A percentile compares a stretch with the other conserved stretches of the same genome.
phyloP scores from a whole-genome alignment of 2,329 filamentous ascomycete genomes.

The Teratosphaeria destructans region DNA sequence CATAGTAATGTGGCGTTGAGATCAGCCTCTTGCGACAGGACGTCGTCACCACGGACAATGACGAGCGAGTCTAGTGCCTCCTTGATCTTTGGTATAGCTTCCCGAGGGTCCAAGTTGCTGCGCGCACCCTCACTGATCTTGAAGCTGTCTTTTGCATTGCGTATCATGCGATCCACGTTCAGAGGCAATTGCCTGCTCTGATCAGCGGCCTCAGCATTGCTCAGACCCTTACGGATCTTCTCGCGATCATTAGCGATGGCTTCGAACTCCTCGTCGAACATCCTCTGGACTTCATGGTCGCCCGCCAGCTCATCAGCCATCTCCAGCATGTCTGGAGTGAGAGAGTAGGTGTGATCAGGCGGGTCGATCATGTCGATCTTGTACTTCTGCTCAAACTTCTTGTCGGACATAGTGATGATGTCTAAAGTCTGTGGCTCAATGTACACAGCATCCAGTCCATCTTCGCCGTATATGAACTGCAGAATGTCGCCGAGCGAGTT shows the following conservation, averaged over 20 bases:
- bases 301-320: conserved; percentile 78
- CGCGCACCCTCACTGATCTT: conserved; percentile 75
- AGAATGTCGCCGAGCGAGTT: conserved; percentile 95
- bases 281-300: conserved; percentile 74
- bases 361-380: conserved; percentile 77
- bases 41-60: conserved; percentile 76
- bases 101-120: conserved; percentile 79
- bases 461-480: conserved; percentile 95
- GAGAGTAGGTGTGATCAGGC: conserved; percentile 37
- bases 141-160: conserved; percentile 83
- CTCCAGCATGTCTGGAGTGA: conserved; percentile 65
- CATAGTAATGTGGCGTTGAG: conserved; percentile 79
- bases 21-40: conserved; percentile 76
- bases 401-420: conserved; percentile 68
- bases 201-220: conserved; percentile 63
- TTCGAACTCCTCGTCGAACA: conserved; percentile 84
- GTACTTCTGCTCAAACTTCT: conserved; percentile 70
- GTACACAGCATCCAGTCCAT: conserved; percentile 83
- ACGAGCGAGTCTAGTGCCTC: conserved; percentile 65
- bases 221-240: conserved; percentile 58
- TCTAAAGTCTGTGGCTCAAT: conserved; percentile 92
- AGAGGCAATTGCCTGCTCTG: conserved; percentile 85
- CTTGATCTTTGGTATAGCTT: conserved; percentile 72
- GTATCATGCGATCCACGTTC: conserved; percentile 82
- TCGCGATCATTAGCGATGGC: conserved; percentile 63